Conservation (phyloP, 129 eudicot genomes). For the Chrysanthemum makinoi region DNA sequence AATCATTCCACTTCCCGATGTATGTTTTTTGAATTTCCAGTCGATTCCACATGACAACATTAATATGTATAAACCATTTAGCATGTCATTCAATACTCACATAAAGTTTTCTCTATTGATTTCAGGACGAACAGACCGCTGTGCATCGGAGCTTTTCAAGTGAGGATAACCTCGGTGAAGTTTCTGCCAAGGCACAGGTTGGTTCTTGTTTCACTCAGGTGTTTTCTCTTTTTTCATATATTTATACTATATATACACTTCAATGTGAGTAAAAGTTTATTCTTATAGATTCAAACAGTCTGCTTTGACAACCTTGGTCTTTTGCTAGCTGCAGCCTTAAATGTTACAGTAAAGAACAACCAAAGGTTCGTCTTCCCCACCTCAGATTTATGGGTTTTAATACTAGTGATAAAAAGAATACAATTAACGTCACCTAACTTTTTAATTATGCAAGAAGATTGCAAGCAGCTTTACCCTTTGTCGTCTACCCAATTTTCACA, state of each 20-base stretch:
- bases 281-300: conserved; percentile 83
- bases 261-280: background rate
- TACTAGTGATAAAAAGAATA: background rate
- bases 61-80: background rate
- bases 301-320: conserved; percentile 97
- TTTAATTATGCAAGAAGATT: conserved; percentile 46
- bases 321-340: conserved; percentile 75
- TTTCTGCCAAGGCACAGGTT: too few relatives aligned
- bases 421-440: conserved; percentile 28
- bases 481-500: conserved; percentile 78
- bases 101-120: background rate
- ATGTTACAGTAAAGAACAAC: conserved; percentile 56
- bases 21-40: background rate
- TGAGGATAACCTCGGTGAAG: conserved; percentile 95
- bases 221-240: conserved; percentile 8
- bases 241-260: background rate
- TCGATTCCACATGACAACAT: background rate
- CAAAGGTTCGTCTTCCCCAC: conserved; percentile 52
- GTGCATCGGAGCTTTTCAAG: conserved; percentile 94
- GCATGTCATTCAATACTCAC: background rate
- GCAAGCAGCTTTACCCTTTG: conserved; percentile 87
- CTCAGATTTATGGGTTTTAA: background rate
- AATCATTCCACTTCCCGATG: background rate
- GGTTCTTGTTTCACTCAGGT: background rate
- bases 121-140: conserved; percentile 55